Evolutionary conservation across 306 rosid species (phyloP).

Genomic region (Ormosia emarginata): DNA sequence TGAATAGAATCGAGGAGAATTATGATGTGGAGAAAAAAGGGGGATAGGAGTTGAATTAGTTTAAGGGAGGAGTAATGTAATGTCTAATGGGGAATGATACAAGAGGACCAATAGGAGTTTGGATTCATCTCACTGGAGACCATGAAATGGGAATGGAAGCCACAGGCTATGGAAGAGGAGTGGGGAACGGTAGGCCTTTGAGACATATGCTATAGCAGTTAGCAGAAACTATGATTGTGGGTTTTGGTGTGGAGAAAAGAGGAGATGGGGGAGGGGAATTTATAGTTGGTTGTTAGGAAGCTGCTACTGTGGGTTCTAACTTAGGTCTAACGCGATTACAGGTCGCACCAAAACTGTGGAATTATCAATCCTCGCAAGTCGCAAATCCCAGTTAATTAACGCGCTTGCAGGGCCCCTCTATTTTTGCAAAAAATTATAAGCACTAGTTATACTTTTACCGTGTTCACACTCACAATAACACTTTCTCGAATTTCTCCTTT

Average conservation of each 20-base stretch:
- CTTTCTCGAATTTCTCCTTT: no score
- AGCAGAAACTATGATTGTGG: not conserved
- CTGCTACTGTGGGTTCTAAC: not conserved
- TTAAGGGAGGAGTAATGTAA: not conserved
- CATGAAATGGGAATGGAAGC: slow-evolving; percentile 85
- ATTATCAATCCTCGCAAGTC: no score
- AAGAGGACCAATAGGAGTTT: slow-evolving; percentile 49
- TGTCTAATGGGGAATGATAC: not conserved
- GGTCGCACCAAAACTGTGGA: not conserved
- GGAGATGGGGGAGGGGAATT: not conserved
- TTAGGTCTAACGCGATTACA: not conserved
- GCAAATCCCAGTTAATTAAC: no score
- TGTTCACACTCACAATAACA: no score
- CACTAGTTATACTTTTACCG: no score
- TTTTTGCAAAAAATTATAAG: no score
- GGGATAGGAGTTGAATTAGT: not conserved
- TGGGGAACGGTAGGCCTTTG: slow-evolving; percentile 67
- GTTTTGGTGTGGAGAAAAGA: not conserved
- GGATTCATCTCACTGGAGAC: slow-evolving; percentile 83
- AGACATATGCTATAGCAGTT: slow-evolving; percentile 54
- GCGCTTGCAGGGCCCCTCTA: no score
- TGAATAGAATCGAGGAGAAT: not conserved
- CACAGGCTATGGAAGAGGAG: slow-evolving; percentile 61
- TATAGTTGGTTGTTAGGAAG: not conserved
- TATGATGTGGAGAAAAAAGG: no score